Percentiles rank a stretch among this genome's conserved stretches.
These are phyloP conservation scores for Marasmius oreades DNA, from an alignment of 1,284 basidiomycete species.

Conservation along the genomic window DNA sequence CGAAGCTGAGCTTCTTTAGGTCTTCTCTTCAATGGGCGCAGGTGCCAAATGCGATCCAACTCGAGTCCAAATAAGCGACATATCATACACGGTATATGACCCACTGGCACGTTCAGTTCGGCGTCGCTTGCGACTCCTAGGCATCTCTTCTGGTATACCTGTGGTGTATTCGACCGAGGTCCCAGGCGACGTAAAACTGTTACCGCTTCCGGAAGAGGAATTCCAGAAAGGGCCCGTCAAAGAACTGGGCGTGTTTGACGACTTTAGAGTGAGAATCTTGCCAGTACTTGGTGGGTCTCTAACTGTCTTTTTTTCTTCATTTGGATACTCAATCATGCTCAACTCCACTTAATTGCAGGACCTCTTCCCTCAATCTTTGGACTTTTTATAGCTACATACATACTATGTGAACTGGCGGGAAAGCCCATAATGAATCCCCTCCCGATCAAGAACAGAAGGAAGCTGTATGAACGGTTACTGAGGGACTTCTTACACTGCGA, in stretches of 20 bases:
- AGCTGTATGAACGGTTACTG: constrained; percentile 80
- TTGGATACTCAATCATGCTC: too few species aligned
- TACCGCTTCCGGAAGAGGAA: constrained; percentile 91
- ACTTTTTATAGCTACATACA: constrained; percentile 82
- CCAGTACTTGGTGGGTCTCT: constrained; percentile 74
- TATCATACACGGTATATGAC: constrained; percentile 92
- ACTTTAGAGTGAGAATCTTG: constrained; percentile 89
- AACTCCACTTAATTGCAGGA: constrained; percentile 41
- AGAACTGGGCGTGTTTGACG: constrained; percentile 89
- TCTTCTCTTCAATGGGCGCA: constrained; percentile 97
- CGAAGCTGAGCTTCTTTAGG: constrained; percentile 35
- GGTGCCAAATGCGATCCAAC: constrained; percentile 97
- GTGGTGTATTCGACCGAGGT: constrained; percentile 98
- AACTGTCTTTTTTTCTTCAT: not conserved
- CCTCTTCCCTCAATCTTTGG: constrained; percentile 89
- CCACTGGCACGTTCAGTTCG: constrained; percentile 92
- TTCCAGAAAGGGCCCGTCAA: constrained; percentile 88
- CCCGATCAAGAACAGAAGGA: constrained; percentile 80
- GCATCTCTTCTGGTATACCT: constrained; percentile 75
- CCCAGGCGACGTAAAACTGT: constrained; percentile 81
- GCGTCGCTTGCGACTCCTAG: constrained; percentile 68
- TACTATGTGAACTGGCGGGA: constrained; percentile 79
- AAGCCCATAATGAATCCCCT: constrained; percentile 81
- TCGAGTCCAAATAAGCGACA: constrained; percentile 92
- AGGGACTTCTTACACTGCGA: constrained; percentile 75